Evolutionary conservation across 345 rosid species (phyloP).

Genomic region (Acer campestre): DNA sequence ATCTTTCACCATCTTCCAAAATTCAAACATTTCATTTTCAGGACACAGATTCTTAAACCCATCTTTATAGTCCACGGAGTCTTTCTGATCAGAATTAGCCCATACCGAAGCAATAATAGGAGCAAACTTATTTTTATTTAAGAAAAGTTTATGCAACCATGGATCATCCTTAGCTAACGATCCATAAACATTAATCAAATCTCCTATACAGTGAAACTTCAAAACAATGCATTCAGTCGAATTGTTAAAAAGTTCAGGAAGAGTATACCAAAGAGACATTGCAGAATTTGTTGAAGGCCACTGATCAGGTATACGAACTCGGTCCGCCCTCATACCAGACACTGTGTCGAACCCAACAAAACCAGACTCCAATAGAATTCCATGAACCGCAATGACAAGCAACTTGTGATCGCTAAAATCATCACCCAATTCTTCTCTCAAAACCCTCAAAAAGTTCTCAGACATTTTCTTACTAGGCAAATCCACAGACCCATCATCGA

Average conservation of each 20-base stretch:
- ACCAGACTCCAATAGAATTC: constrained; percentile 73
- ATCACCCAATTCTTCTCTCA: too few species aligned
- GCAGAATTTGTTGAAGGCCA: constrained; percentile 35
- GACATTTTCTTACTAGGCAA: constrained; percentile 34
- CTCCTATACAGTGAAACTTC: constrained; percentile 52
- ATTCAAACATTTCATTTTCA: constrained; percentile 50
- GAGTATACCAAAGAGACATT: constrained; percentile 53
- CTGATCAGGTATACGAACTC: constrained; percentile 46
- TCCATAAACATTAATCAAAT: constrained; percentile 59
- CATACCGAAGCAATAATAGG: constrained; percentile 36
- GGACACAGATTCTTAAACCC: constrained; percentile 11
- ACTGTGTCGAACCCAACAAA: constrained; percentile 49
- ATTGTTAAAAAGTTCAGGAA: constrained; percentile 42
- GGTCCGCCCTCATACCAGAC: constrained; percentile 40
- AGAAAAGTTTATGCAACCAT: constrained; percentile 34
- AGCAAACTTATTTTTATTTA: constrained; percentile 47
- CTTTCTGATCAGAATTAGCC: constrained; percentile 26
- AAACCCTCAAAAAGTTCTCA: constrained; percentile 12
- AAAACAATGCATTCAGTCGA: constrained; percentile 38
- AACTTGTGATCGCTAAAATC: background rate
- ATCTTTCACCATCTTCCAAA: constrained; percentile 80
- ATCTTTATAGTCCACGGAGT: constrained; percentile 18
- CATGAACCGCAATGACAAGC: constrained; percentile 60
- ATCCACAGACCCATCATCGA: constrained; percentile 25
- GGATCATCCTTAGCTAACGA: constrained; percentile 34